phyloP scores from a whole-genome alignment of 805 yeast genomes.

The Candida vaughaniae region DNA sequence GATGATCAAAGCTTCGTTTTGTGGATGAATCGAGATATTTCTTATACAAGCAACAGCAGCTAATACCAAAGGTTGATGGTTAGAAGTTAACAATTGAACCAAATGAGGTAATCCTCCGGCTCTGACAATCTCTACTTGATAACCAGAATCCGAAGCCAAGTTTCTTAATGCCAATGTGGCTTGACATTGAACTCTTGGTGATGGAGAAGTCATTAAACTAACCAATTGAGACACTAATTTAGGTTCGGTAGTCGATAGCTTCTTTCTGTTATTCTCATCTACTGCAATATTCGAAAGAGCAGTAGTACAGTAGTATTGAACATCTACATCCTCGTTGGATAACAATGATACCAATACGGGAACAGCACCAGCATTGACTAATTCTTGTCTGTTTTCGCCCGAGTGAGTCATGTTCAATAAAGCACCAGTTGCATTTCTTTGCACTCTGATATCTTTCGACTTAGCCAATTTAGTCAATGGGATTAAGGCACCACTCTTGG shows the following conservation, averaged over 20 bases:
- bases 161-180: constrained; percentile 95
- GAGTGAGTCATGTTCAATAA: constrained; percentile 97
- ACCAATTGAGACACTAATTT: constrained; percentile 86
- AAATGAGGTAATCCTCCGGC: constrained; percentile 94
- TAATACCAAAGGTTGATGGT: constrained; percentile 85
- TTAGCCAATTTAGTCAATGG: constrained; percentile 94
- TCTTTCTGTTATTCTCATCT: constrained; percentile 86
- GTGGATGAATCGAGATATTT: constrained; percentile 93
- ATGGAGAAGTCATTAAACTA: constrained; percentile 85
- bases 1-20: constrained; percentile 91
- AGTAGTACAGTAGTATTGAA: constrained; percentile 97
- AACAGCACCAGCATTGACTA: constrained; percentile 97
- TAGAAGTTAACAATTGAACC: constrained; percentile 83
- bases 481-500: constrained; percentile 91
- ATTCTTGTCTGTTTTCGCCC: constrained; percentile 91
- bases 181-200: constrained; percentile 96
- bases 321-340: constrained; percentile 89
- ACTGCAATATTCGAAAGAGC: constrained; percentile 97
- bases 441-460: constrained; percentile 92
- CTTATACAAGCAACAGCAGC: constrained; percentile 99
- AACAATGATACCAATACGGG: constrained; percentile 90
- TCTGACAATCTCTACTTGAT: constrained; percentile 92
- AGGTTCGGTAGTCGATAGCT: constrained; percentile 88
- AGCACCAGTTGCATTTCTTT: constrained; percentile 98
- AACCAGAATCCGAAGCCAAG: constrained; percentile 92